phyloP scores from a whole-genome alignment of 2,329 filamentous ascomycete genomes.

The Ophiocordyceps camponoti-saundersi region DNA sequence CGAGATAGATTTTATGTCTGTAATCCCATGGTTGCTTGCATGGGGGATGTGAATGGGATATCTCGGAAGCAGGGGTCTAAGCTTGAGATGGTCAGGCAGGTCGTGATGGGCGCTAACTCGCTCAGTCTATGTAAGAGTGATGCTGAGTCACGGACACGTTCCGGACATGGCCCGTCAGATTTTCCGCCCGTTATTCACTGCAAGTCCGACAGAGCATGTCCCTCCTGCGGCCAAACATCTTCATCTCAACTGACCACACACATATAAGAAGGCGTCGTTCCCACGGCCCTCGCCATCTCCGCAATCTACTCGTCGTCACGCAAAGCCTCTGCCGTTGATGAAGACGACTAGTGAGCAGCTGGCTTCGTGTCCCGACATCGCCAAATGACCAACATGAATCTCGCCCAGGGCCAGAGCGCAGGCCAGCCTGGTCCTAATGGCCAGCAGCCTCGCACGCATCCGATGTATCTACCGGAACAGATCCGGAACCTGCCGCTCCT shows the following conservation, averaged over 20 bases:
- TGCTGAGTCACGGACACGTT: background rate
- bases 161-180: background rate
- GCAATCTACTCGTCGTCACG: too few species aligned
- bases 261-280: too few species aligned
- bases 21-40: too few species aligned
- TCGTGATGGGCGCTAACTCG: too few species aligned
- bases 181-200: background rate
- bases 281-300: too few species aligned
- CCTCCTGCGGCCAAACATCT: background rate
- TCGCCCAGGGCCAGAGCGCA: slow-evolving; percentile 3
- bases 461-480: slow-evolving; percentile 32
- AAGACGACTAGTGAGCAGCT: background rate
- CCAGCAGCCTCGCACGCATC: slow-evolving; percentile 12
- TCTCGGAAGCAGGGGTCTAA: too few species aligned
- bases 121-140: too few species aligned
- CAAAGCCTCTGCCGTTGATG: too few species aligned
- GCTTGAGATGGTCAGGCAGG: too few species aligned
- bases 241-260: background rate
- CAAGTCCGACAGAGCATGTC: background rate
- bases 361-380: background rate
- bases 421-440: slow-evolving; percentile 8
- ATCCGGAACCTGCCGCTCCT: slow-evolving; percentile 34
- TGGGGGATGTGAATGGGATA: too few species aligned
- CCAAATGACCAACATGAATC: slow-evolving; percentile 7
- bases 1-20: background rate